Evolutionary conservation across 2,329 filamentous ascomycete species (phyloP).

Genomic region (Paracoccidioides brasiliensis): DNA sequence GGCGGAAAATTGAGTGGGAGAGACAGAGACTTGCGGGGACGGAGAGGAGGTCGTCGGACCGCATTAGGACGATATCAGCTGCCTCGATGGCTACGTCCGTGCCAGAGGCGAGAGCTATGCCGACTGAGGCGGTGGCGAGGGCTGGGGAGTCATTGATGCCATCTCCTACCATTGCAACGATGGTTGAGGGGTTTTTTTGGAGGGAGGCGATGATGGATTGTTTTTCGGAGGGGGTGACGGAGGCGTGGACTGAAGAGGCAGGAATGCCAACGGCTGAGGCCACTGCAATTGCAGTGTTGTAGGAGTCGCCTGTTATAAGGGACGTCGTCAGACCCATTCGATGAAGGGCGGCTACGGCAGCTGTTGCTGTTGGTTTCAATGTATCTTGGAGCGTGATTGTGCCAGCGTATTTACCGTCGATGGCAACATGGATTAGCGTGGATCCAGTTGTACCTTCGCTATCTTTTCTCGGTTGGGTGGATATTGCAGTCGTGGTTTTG

Average conservation of each 20-base stretch:
- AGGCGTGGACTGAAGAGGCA: slow-evolving; percentile 61
- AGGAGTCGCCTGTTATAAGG: slow-evolving; percentile 88
- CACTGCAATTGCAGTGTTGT: slow-evolving; percentile 69
- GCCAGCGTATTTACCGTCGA: slow-evolving; percentile 69
- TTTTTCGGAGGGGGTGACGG: slow-evolving; percentile 85
- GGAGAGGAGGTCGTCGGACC: slow-evolving; percentile 76
- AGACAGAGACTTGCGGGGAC: slow-evolving; percentile 80
- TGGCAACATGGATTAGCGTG: slow-evolving; percentile 83
- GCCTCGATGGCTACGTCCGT: slow-evolving; percentile 98
- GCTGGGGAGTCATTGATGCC: slow-evolving; percentile 98
- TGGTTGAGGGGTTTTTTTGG: slow-evolving; percentile 60
- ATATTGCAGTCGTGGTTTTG: slow-evolving; percentile 11
- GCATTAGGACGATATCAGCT: slow-evolving; percentile 91
- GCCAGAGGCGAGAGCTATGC: slow-evolving; percentile 82
- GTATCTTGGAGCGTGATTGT: slow-evolving; percentile 76
- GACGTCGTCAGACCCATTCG: slow-evolving; percentile 76
- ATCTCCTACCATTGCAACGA: slow-evolving; percentile 94
- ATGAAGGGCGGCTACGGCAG: slow-evolving; percentile 67
- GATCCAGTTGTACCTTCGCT: slow-evolving; percentile 17
- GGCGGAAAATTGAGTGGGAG: slow-evolving; percentile 68
- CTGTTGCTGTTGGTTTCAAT: slow-evolving; percentile 75
- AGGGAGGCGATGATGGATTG: slow-evolving; percentile 69
- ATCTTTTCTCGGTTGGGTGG: slow-evolving; percentile 21
- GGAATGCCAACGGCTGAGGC: slow-evolving; percentile 72
- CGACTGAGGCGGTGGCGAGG: slow-evolving; percentile 80